Evolutionary conservation across 352 stramenopile species (phyloP), one percentile per base, ranked within the genome.

Genomic region (Globisporangium iwayamae): DNA sequence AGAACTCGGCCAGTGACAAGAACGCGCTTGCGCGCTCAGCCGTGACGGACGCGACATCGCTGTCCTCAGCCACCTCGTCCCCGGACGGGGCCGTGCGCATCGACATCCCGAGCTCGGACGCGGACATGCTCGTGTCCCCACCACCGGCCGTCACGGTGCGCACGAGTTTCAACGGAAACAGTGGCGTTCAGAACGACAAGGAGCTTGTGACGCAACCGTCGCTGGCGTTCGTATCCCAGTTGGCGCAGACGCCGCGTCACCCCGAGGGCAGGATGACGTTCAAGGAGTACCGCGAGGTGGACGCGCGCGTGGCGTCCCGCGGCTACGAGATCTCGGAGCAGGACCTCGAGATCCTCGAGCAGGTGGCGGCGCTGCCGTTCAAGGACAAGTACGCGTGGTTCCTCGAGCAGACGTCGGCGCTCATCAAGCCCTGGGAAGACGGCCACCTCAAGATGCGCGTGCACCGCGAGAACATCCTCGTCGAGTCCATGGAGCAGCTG

Each of bases 361-460:
- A 95, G 65, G 84, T 95, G 48, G 84, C 86, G 1, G 84, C 86
- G 30, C 67, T 93, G 68, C 84, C 86, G 36, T 94, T 96, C 69
- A 92, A 93, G 70, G 83, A 94, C 72, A 94, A 94, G 70, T 91
- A 94, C 70, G 82, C 83, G 20, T 93, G 85, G 85, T 94, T 94
- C 65, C 56, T 91, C 22, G 83, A 93, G 67, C 85, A 93, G 62
- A 93, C 85, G 38, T 89, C 83, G 66, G 80, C 85, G 52, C 64
- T 94, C 46, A 91, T 93, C 67, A 91, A 91, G 66, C 85, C 85
- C 5, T 94, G 85, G 85, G 83, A 91, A 34, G 85, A 93, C 43
- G 85, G 85, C 22, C 85, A 93, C 61, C 57, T 94, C 38, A 94
- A 93, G 72, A 94, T 94, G 85, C 79, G 79, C 52, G 85, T 94